phyloP scores from a whole-genome alignment of 176 grass and related monocot genomes.

The Alloteropsis semialata region DNA sequence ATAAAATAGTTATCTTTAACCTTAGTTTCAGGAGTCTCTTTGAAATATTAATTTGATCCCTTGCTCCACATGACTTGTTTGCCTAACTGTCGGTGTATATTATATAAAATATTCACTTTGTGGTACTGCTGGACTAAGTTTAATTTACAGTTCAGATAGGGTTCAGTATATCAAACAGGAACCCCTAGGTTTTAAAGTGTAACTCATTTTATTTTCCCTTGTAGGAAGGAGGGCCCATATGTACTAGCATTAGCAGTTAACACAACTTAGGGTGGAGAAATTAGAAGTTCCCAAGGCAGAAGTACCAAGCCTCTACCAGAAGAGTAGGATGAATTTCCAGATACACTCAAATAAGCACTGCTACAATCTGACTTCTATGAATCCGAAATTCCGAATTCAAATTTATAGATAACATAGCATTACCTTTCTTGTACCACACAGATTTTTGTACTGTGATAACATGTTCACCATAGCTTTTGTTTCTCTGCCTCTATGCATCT shows the following conservation, averaged over 20 bases:
- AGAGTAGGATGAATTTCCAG: neutral
- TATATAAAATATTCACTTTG: conserved; percentile 1
- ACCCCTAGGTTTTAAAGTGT: neutral
- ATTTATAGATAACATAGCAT: neutral
- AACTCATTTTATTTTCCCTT: neutral
- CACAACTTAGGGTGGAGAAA: neutral
- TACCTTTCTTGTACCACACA: conserved; percentile 46
- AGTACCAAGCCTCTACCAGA: neutral
- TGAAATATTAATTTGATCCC: neutral
- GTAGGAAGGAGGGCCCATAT: neutral
- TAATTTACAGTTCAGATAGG: neutral
- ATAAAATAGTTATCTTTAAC: neutral
- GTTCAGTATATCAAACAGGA: neutral
- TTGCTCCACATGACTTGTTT: neutral
- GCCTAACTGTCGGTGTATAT: neutral
- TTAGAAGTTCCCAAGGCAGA: neutral
- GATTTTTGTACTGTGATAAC: conserved; percentile 40
- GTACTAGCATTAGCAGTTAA: neutral
- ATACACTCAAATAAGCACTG: neutral
- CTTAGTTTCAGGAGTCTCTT: neutral
- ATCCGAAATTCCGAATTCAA: conserved; percentile 1
- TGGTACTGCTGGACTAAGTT: neutral
- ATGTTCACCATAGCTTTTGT: conserved; percentile 38
- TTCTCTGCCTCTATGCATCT: conserved; percentile 54
- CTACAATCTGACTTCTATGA: neutral